These are phyloP conservation scores for Aspergillus leporis DNA, from an alignment of 495 filamentous ascomycete genomes.

Conservation along the genomic window DNA sequence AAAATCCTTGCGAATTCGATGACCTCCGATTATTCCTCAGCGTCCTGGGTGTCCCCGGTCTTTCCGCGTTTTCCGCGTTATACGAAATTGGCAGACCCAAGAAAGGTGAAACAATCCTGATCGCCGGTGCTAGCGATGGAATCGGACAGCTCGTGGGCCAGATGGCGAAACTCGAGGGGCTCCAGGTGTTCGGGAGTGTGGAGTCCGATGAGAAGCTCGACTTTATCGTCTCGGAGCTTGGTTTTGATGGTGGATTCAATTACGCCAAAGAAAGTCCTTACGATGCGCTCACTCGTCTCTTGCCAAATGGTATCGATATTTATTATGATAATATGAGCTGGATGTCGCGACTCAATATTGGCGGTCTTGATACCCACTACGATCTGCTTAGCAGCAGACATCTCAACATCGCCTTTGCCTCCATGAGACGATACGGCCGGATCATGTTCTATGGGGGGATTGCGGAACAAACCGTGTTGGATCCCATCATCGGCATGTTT, in stretches of 20 bases:
- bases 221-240: constrained; percentile 62
- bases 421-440: constrained; percentile 69
- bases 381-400: constrained; percentile 67
- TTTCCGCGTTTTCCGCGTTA: constrained; percentile 79
- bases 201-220: constrained; percentile 69
- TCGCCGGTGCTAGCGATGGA: constrained; percentile 78
- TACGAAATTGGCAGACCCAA: constrained; percentile 83
- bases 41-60: constrained; percentile 81
- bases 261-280: constrained; percentile 71
- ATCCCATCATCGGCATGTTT: constrained; percentile 68
- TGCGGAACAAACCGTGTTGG: constrained; percentile 71
- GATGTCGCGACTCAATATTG: neutral
- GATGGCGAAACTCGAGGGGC: constrained; percentile 81
- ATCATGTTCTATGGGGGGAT: constrained; percentile 71
- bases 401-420: constrained; percentile 71
- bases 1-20: constrained; percentile 46
- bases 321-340: constrained; percentile 84
- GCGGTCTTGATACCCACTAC: neutral
- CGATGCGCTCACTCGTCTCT: constrained; percentile 71
- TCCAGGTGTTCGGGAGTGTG: constrained; percentile 78
- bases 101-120: constrained; percentile 86
- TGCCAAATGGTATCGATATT: constrained; percentile 85
- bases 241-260: constrained; percentile 72
- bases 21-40: constrained; percentile 60
- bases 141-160: constrained; percentile 88